Evolutionary conservation across 768 basidiomycete genomes (phyloP), one percentile per base, ranked within the genome.

Genomic region (Lactifluus hygrophoroides): DNA sequence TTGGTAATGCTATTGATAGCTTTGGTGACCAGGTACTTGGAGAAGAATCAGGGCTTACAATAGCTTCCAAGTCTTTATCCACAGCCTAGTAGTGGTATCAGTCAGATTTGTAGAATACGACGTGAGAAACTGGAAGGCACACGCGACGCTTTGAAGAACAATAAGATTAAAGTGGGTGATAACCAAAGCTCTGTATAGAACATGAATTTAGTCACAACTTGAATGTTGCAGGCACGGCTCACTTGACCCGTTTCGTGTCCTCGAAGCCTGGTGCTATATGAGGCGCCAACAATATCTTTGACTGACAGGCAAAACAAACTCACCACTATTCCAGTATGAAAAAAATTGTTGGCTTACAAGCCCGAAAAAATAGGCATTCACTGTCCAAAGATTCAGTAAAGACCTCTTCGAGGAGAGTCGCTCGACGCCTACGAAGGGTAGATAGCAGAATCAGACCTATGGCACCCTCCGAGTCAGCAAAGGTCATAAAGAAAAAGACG

Each of bases 321-420:
- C n/a, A n/a, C n/a, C n/a, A n/a, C n/a, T 32, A 17, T 2, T 32
- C 52, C 52, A 53, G 14, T 53, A 53, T 21, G 19, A 3, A 21
- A 43, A 53, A 16, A 53, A 53, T 30, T 53, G 52, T 14, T 53
- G 52, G 52, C n/a, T 17, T 43, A 53, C 42, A 19, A n/a, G n/a
- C n/a, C n/a, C n/a, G n/a, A n/a, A n/a, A n/a, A n/a, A n/a, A n/a
- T n/a, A n/a, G n/a, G n/a, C n/a, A n/a, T n/a, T n/a, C n/a, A n/a
- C n/a, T n/a, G n/a, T n/a, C n/a, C n/a, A n/a, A n/a, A n/a, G n/a
- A 44, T 16, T 7, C 52, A 40, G 14, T 32, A 44, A 4, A 53
- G 5, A 14, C 30, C 0, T 32, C 52, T 34, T 16, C 1, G 17
- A 53, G 19, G 1, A 32, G 2, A 10, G 52, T 7, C 19, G 34